A percentile compares a stretch with the other conserved stretches of the same genome.
Conservation (phyloP, 139 green algal genomes). For the Helicosporidium sp. region DNA sequence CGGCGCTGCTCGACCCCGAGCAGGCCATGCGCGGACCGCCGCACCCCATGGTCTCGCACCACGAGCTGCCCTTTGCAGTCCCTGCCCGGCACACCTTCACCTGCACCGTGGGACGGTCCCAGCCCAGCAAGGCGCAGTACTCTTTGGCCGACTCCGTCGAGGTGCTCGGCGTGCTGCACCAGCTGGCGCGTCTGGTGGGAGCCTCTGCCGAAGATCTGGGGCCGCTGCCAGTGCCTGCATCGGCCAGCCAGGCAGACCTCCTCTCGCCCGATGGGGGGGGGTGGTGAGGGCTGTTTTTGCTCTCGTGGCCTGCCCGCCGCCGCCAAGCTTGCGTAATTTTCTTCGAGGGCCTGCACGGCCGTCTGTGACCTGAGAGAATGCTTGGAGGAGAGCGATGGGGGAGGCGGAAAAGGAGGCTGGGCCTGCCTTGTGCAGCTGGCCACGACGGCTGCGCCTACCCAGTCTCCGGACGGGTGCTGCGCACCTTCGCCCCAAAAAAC, state of each 20-base stretch:
- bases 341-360: neutral
- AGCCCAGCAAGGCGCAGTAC: constrained; percentile 15
- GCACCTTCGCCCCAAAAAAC: too few relatives aligned
- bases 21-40: neutral
- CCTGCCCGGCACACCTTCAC: constrained; percentile 63
- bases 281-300: neutral
- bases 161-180: constrained; percentile 27
- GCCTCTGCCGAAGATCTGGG: neutral
- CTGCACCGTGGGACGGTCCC: constrained; percentile 52
- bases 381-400: too few relatives aligned
- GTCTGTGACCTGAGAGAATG: neutral
- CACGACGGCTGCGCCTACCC: too few relatives aligned
- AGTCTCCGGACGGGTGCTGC: too few relatives aligned
- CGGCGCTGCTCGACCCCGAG: too few relatives aligned
- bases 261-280: neutral
- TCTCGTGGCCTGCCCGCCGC: neutral
- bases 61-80: constrained; percentile 28
- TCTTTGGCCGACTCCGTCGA: constrained; percentile 28
- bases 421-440: too few relatives aligned
- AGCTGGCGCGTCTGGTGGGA: constrained; percentile 15
- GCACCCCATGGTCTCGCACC: neutral
- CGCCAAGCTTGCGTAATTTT: too few relatives aligned
- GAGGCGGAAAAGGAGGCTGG: too few relatives aligned
- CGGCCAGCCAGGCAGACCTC: neutral
- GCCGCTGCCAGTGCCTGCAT: neutral